These are phyloP conservation scores for Penicillium cataractarum DNA, from an alignment of 495 filamentous ascomycete genomes.

Conservation along the genomic window DNA sequence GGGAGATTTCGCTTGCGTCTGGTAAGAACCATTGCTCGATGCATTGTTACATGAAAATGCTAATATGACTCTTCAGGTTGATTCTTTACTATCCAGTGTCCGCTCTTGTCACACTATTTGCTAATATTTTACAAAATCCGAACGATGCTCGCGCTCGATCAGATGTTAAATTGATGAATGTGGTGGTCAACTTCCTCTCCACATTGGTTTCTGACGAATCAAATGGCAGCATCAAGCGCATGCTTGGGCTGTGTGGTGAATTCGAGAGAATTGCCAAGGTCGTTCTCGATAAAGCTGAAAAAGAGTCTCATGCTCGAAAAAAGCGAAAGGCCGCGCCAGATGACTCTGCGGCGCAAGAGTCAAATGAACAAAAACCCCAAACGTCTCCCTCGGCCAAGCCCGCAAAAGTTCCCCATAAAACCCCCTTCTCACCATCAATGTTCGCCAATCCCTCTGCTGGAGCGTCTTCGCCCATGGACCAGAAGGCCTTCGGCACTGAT, in stretches of 20 bases:
- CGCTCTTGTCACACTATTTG: slow-evolving; percentile 91
- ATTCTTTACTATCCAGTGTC: slow-evolving; percentile 98
- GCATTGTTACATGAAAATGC: background rate
- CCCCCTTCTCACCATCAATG: slow-evolving; percentile 39
- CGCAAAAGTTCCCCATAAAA: slow-evolving; percentile 29
- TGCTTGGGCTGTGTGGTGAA: slow-evolving; percentile 90
- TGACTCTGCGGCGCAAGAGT: slow-evolving; percentile 25
- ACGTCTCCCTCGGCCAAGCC: slow-evolving; percentile 28
- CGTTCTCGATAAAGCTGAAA: slow-evolving; percentile 88
- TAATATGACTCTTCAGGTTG: slow-evolving; percentile 59
- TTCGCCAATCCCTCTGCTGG: slow-evolving; percentile 36
- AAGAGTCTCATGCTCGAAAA: slow-evolving; percentile 71
- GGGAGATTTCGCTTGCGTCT: slow-evolving; percentile 92
- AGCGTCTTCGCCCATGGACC: slow-evolving; percentile 28
- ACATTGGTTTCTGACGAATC: slow-evolving; percentile 75
- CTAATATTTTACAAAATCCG: slow-evolving; percentile 95
- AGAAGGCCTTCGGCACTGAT: slow-evolving; percentile 35
- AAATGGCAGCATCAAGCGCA: slow-evolving; percentile 84
- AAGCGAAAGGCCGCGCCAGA: slow-evolving; percentile 73
- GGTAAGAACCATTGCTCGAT: slow-evolving; percentile 59
- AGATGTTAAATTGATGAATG: slow-evolving; percentile 87
- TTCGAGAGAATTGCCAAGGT: slow-evolving; percentile 94
- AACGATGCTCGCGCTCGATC: slow-evolving; percentile 84
- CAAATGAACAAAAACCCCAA: slow-evolving; percentile 29
- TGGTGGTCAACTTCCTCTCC: slow-evolving; percentile 88